Evolutionary conservation across 75 land plant species (phyloP).

Genomic region (Picea sitchensis): DNA sequence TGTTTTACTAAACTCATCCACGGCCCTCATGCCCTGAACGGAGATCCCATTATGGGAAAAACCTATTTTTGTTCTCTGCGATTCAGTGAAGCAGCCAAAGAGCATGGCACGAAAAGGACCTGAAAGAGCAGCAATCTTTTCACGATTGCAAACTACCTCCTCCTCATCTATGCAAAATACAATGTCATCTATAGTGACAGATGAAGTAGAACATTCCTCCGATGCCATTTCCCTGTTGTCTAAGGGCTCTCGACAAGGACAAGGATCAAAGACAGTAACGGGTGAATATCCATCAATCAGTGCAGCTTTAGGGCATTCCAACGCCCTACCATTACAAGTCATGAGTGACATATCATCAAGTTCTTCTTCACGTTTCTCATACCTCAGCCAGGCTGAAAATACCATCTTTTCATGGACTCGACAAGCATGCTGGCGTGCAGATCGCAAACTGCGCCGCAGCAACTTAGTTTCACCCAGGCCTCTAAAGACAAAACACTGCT

Average conservation of each 20-base stretch:
- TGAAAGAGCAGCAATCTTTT: slow-evolving; percentile 63
- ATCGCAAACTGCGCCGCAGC: slow-evolving; percentile 67
- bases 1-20: slow-evolving; percentile 61
- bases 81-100: slow-evolving; percentile 75
- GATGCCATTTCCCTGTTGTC: background rate
- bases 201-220: slow-evolving; percentile 38
- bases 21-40: slow-evolving; percentile 57
- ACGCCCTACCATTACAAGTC: slow-evolving; percentile 44
- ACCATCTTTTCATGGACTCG: slow-evolving; percentile 74
- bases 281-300: slow-evolving; percentile 49
- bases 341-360: slow-evolving; percentile 37
- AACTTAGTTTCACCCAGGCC: slow-evolving; percentile 65
- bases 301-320: slow-evolving; percentile 61
- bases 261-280: slow-evolving; percentile 30
- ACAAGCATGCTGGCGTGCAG: slow-evolving; percentile 68
- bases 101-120: slow-evolving; percentile 66
- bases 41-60: slow-evolving; percentile 78
- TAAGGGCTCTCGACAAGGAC: slow-evolving; percentile 20
- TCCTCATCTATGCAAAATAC: slow-evolving; percentile 63
- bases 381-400: slow-evolving; percentile 77
- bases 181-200: slow-evolving; percentile 33
- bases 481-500: slow-evolving; percentile 63
- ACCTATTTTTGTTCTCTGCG: slow-evolving; percentile 51
- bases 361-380: slow-evolving; percentile 87
- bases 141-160: slow-evolving; percentile 53